These are phyloP conservation scores for Botrytis porri DNA, from an alignment of 2,329 filamentous ascomycete species.

Conservation along the genomic window DNA sequence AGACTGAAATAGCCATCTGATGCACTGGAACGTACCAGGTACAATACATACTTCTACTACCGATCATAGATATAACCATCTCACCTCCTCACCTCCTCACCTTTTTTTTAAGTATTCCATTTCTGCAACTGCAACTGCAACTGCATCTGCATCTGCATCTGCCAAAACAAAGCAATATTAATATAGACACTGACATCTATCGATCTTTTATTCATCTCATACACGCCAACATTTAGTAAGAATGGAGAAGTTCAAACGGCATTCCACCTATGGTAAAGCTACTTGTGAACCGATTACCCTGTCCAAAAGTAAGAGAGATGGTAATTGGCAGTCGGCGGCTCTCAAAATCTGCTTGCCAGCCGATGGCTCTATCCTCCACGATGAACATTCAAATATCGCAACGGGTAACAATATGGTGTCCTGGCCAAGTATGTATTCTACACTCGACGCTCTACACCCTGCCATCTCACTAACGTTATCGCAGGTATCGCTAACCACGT, in stretches of 20 bases:
- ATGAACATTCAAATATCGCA: constrained; percentile 11
- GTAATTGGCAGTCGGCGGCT: constrained; percentile 11
- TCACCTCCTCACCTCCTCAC: not conserved
- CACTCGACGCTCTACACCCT: not conserved
- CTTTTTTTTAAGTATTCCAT: not conserved
- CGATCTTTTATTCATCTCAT: not conserved
- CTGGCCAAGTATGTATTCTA: not conserved
- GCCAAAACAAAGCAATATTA: no score
- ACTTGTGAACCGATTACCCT: constrained; percentile 1
- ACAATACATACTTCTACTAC: not conserved
- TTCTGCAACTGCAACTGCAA: not conserved
- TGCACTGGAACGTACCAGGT: not conserved
- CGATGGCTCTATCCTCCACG: constrained; percentile 8
- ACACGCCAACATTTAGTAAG: not conserved
- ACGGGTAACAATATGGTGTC: constrained; percentile 12
- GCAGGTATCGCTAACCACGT: constrained; percentile 6
- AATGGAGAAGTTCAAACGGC: constrained; percentile 7
- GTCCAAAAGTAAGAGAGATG: constrained; percentile 19
- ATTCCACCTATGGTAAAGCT: constrained; percentile 10
- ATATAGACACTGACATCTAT: not conserved
- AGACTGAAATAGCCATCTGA: not conserved
- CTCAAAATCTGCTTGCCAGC: constrained; percentile 8
- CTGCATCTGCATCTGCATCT: not conserved
- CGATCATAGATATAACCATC: constrained; percentile 10
- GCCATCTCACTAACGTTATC: not conserved